Percentiles rank a stretch among this genome's conserved stretches.
phyloP scores from a whole-genome alignment of 352 stramenopile species.

The Phytopythium kandeliae region DNA sequence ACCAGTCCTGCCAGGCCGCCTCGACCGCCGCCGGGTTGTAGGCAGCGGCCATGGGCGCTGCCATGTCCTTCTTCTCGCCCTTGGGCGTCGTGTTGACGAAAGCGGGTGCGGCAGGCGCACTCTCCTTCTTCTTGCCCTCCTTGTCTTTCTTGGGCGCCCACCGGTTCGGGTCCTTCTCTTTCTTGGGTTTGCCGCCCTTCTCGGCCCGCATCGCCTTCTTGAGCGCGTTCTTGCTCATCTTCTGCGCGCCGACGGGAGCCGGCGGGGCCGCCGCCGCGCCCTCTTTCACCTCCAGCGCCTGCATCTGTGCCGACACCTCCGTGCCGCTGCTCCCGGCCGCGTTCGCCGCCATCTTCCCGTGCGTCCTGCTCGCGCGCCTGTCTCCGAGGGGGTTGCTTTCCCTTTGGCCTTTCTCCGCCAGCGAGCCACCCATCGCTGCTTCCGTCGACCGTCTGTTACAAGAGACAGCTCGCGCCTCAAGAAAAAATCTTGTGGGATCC shows the following conservation, averaged over 20 bases:
- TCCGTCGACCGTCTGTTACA: background rate
- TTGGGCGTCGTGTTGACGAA: constrained; percentile 94
- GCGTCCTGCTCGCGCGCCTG: background rate
- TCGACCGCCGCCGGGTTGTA: constrained; percentile 98
- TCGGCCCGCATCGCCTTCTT: constrained; percentile 91
- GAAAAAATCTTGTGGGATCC: too few relatives aligned
- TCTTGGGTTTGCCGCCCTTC: constrained; percentile 89
- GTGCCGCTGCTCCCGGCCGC: background rate
- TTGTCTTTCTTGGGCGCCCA: constrained; percentile 86
- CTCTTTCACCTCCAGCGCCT: constrained; percentile 10
- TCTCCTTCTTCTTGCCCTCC: constrained; percentile 78
- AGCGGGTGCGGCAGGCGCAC: constrained; percentile 15
- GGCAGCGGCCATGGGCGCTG: constrained; percentile 82
- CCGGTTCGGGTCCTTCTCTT: constrained; percentile 94
- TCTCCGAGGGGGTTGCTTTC: background rate
- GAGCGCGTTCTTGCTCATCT: constrained; percentile 95
- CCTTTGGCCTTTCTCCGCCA: background rate
- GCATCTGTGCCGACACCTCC: constrained; percentile 5
- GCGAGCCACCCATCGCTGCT: constrained; percentile 2
- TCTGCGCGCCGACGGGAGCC: constrained; percentile 19
- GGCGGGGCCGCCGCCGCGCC: background rate
- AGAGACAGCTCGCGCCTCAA: background rate
- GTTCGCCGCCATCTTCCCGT: constrained; percentile 1
- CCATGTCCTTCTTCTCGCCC: constrained; percentile 94
- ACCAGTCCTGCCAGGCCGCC: constrained; percentile 98